Percentiles rank a stretch among this genome's conserved stretches.
phyloP scores from a whole-genome alignment of 1,284 basidiomycete genomes.

The Cryptococcus sp. region DNA sequence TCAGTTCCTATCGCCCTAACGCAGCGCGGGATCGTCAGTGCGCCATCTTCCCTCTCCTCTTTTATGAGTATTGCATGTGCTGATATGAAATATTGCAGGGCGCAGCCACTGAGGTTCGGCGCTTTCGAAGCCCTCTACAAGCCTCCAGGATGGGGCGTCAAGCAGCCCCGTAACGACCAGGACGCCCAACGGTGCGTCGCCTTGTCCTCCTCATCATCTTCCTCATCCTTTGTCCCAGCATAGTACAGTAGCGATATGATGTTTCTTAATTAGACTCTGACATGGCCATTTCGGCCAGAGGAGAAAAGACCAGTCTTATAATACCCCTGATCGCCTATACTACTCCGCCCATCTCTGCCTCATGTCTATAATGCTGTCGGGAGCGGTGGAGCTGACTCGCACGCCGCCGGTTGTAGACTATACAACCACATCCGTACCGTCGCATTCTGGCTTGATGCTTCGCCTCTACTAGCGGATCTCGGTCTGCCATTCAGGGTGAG shows the following conservation, averaged over 20 bases:
- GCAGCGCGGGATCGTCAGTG: conserved; percentile 33
- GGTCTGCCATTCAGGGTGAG: conserved; percentile 52
- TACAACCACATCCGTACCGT: conserved; percentile 53
- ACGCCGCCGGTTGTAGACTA: conserved; percentile 31
- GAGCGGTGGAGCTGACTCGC: conserved; percentile 1
- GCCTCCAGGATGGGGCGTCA: conserved; percentile 37
- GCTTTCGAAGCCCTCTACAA: conserved; percentile 47
- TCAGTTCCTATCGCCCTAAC: conserved; percentile 34
- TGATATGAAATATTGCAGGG: conserved; percentile 6
- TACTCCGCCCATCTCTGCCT: background rate
- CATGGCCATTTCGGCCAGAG: conserved; percentile 20
- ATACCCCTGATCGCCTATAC: conserved; percentile 23
- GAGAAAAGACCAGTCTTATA: conserved; percentile 26
- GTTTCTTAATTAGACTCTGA: conserved; percentile 39
- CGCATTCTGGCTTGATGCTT: conserved; percentile 53
- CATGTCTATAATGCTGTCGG: conserved; percentile 5
- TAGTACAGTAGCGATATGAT: conserved; percentile 23
- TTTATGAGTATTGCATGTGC: background rate
- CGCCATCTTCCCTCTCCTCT: background rate
- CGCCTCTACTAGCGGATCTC: conserved; percentile 50
- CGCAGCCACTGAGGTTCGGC: conserved; percentile 40
- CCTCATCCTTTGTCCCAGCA: background rate
- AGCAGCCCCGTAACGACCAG: conserved; percentile 38
- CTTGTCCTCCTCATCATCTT: background rate
- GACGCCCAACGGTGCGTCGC: conserved; percentile 51